Percentiles rank a stretch among this genome's conserved stretches.
Evolutionary conservation across 1,284 basidiomycete species (phyloP).

Genomic region (Melampsora abietis-canadensis): DNA sequence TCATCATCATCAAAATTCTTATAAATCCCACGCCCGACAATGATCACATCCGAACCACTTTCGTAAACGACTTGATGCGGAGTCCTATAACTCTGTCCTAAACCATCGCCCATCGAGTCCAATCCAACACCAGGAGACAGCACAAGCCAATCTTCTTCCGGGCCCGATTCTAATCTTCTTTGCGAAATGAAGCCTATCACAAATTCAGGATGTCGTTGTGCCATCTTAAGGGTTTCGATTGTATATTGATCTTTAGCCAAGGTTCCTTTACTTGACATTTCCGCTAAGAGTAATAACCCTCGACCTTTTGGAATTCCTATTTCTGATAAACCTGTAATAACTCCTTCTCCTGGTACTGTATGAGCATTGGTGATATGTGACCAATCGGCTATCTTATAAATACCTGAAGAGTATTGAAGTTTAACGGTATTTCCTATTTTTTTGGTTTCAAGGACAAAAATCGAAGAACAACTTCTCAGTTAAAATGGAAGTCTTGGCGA

Average conservation of each 20-base stretch:
- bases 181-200: constrained; percentile 94
- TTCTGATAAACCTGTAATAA: constrained; percentile 79
- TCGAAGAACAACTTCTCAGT: background rate
- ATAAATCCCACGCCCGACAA: constrained; percentile 94
- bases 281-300: constrained; percentile 85
- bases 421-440: constrained; percentile 85
- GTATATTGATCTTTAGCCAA: constrained; percentile 84
- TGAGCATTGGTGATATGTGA: constrained; percentile 97
- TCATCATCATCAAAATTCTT: constrained; percentile 57
- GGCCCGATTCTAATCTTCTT: constrained; percentile 55
- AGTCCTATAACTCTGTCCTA: constrained; percentile 96
- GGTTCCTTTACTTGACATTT: constrained; percentile 90
- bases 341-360: constrained; percentile 80
- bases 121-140: constrained; percentile 91
- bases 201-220: constrained; percentile 72
- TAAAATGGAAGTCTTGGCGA: background rate
- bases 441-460: constrained; percentile 9
- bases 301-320: constrained; percentile 80
- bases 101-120: constrained; percentile 73
- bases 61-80: constrained; percentile 78
- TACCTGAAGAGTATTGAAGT: constrained; percentile 87
- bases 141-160: constrained; percentile 75
- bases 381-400: constrained; percentile 93
- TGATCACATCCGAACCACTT: constrained; percentile 93
- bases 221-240: constrained; percentile 79